Evolutionary conservation across 345 rosid species (phyloP).

Genomic region (Ceriops zippeliana): DNA sequence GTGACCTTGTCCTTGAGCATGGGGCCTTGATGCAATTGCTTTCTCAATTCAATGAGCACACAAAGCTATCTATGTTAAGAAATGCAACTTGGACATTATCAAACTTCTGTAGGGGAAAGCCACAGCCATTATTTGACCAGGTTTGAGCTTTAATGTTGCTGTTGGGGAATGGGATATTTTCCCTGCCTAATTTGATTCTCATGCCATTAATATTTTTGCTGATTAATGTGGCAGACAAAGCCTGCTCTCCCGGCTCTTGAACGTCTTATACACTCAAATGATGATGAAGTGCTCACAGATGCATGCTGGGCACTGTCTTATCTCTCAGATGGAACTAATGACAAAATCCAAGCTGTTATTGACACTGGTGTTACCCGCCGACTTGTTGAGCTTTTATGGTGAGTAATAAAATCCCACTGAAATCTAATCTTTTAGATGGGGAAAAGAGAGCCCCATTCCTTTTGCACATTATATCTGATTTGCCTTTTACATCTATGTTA

Average conservation of each 20-base stretch:
- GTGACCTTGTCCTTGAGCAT: constrained; percentile 25
- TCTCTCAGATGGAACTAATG: constrained; percentile 34
- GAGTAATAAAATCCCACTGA: not conserved
- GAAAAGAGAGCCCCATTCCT: not conserved
- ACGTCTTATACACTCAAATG: constrained; percentile 24
- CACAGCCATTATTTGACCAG: constrained; percentile 34
- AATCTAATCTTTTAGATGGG: not conserved
- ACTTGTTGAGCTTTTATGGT: constrained; percentile 26
- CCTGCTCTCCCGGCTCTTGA: constrained; percentile 28
- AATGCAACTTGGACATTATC: constrained; percentile 35
- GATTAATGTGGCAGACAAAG: constrained; percentile 19
- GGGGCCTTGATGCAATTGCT: constrained; percentile 27
- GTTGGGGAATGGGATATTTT: not conserved
- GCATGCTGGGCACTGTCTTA: constrained; percentile 35
- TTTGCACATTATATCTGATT: not conserved
- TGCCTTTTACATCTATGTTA: constrained; percentile 3
- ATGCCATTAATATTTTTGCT: not conserved
- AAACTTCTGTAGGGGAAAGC: constrained; percentile 35
- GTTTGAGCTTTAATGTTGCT: constrained; percentile 3
- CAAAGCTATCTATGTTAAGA: constrained; percentile 31
- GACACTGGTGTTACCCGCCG: constrained; percentile 24
- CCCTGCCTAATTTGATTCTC: not conserved
- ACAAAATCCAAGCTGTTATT: constrained; percentile 35
- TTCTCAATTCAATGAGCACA: constrained; percentile 26
- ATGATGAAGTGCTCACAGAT: constrained; percentile 28